These are phyloP conservation scores for Scheffersomyces titani DNA, from an alignment of 1,139 yeast species.

Conservation along the genomic window DNA sequence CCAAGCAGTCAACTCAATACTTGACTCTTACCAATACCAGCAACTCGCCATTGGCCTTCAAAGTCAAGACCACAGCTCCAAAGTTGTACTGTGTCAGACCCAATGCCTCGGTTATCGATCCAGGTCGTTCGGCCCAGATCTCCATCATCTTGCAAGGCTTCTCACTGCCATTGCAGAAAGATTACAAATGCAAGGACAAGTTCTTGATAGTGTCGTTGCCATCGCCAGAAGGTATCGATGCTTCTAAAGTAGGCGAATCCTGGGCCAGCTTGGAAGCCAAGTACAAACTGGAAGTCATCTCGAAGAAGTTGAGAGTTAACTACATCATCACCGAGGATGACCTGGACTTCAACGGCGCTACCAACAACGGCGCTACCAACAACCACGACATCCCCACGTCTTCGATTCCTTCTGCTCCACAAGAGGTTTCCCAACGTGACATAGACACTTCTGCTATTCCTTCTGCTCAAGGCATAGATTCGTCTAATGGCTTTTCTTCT, in stretches of 20 bases:
- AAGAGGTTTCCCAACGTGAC: not conserved
- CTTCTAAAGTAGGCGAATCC: slow-evolving; percentile 59
- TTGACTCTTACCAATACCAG: slow-evolving; percentile 70
- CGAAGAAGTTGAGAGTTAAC: slow-evolving; percentile 78
- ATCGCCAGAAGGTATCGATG: slow-evolving; percentile 59
- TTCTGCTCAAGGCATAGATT: not conserved
- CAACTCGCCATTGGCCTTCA: slow-evolving; percentile 71
- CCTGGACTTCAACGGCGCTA: slow-evolving; percentile 11
- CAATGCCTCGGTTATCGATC: slow-evolving; percentile 77
- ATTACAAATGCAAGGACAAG: slow-evolving; percentile 84
- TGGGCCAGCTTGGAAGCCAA: slow-evolving; percentile 74
- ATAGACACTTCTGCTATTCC: slow-evolving; percentile 1
- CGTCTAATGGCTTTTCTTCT: not conserved
- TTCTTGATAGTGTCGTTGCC: slow-evolving; percentile 87
- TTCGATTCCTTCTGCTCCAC: not conserved
- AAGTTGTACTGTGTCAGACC: slow-evolving; percentile 95
- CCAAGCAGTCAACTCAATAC: slow-evolving; percentile 68
- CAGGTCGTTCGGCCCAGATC: slow-evolving; percentile 73
- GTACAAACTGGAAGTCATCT: slow-evolving; percentile 59
- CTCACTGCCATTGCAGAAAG: slow-evolving; percentile 70
- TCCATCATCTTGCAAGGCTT: slow-evolving; percentile 86
- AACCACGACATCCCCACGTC: not conserved
- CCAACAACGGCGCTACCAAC: slow-evolving; percentile 14
- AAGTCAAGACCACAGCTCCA: slow-evolving; percentile 98
- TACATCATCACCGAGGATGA: slow-evolving; percentile 45